Evolutionary conservation across 352 stramenopile genomes (phyloP).

Genomic region (Thraustochytrium striatum): DNA sequence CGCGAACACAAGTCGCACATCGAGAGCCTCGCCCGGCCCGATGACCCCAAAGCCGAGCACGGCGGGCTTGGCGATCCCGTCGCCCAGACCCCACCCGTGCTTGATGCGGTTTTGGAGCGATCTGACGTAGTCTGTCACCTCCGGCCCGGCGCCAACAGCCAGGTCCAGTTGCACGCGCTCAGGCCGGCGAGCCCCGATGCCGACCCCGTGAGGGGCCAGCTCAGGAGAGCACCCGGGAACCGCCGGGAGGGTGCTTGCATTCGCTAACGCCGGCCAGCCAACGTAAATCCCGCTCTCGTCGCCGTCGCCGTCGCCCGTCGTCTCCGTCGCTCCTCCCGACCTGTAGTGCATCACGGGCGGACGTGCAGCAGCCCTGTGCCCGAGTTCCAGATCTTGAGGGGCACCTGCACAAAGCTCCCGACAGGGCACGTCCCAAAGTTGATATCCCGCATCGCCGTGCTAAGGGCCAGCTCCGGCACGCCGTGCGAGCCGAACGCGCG

Average conservation of each 20-base stretch:
- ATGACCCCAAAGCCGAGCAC: slow-evolving; percentile 14
- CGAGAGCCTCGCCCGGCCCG: not conserved
- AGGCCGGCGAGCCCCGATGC: too few relatives aligned
- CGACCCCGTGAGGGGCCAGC: not conserved
- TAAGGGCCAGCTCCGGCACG: not conserved
- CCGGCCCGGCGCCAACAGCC: not conserved
- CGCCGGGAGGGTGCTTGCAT: too few relatives aligned
- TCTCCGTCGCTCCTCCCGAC: not conserved
- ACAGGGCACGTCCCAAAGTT: slow-evolving; percentile 36
- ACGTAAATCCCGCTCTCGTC: too few relatives aligned
- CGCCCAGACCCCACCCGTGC: not conserved
- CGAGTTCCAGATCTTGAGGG: slow-evolving; percentile 1
- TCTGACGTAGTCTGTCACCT: not conserved
- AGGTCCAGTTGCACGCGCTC: not conserved
- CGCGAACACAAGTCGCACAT: not conserved
- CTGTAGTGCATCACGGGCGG: not conserved
- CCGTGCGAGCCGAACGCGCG: not conserved
- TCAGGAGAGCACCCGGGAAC: not conserved
- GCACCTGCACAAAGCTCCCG: not conserved
- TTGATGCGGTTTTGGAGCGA: not conserved
- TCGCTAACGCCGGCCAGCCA: too few relatives aligned
- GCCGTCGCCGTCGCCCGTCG: too few relatives aligned
- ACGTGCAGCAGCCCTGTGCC: slow-evolving; percentile 33
- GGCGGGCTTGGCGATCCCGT: slow-evolving; percentile 14
- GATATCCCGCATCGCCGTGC: not conserved